Conservation (phyloP, 2,329 filamentous ascomycete genomes). For the Lomentospora prolificans region DNA sequence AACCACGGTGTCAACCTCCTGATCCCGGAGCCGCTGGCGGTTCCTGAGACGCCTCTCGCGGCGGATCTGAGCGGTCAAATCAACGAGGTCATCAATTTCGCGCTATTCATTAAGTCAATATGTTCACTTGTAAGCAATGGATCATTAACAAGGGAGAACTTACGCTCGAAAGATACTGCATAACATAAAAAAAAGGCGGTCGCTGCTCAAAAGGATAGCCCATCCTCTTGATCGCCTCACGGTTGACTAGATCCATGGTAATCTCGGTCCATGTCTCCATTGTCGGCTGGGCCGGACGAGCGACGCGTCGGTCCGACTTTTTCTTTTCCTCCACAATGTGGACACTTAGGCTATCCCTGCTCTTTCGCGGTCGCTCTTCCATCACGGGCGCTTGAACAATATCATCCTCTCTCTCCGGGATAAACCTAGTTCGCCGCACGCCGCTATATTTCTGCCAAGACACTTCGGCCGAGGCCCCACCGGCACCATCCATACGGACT, state of each 20-base stretch:
- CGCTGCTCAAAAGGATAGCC: constrained; percentile 91
- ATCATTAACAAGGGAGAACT: background rate
- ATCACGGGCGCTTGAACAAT: constrained; percentile 4
- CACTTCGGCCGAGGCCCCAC: constrained; percentile 65
- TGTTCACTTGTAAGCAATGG: too few species aligned
- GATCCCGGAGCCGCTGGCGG: background rate
- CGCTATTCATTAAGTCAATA: too few species aligned
- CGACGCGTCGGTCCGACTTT: constrained; percentile 39
- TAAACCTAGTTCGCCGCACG: constrained; percentile 63
- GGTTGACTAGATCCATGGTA: constrained; percentile 80
- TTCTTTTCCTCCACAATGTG: constrained; percentile 46
- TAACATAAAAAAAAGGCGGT: constrained; percentile 81
- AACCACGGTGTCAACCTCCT: background rate
- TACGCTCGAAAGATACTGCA: constrained; percentile 59
- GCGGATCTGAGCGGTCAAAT: constrained; percentile 6
- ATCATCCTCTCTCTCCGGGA: constrained; percentile 49
- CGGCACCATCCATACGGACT: constrained; percentile 71
- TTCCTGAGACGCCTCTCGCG: constrained; percentile 4
- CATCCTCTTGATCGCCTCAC: constrained; percentile 74
- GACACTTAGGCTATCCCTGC: constrained; percentile 31
- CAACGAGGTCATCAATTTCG: constrained; percentile 6
- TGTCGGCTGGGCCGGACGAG: constrained; percentile 23
- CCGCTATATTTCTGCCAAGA: constrained; percentile 74
- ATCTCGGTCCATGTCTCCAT: constrained; percentile 91
- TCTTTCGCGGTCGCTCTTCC: constrained; percentile 16